Conservation (phyloP, 164 flowering plant genomes). For the Cinnamomum micranthum region DNA sequence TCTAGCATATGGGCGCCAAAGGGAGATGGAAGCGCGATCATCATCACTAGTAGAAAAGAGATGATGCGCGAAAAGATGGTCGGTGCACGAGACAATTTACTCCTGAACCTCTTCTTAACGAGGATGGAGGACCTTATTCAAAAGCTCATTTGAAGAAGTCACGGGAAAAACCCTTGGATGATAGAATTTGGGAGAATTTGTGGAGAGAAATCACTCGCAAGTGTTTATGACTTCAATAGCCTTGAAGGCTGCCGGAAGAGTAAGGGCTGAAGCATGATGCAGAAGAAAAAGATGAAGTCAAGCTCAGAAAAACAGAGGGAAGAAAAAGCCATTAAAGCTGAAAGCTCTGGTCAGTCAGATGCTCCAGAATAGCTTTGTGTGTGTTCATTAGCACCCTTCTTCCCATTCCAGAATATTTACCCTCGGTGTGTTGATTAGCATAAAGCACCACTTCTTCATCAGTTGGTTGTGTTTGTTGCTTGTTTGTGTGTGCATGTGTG, state of each 20-base stretch:
- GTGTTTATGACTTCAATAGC: constrained; percentile 5
- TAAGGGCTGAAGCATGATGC: background rate
- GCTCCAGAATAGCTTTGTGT: background rate
- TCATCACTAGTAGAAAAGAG: constrained; percentile 9
- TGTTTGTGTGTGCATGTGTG: background rate
- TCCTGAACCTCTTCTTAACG: background rate
- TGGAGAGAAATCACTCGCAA: background rate
- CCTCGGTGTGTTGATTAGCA: background rate
- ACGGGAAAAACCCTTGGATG: background rate
- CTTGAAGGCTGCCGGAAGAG: background rate
- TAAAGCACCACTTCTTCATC: background rate
- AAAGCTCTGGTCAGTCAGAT: background rate
- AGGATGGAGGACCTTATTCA: constrained; percentile 5
- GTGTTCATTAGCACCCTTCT: background rate
- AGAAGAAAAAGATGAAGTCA: background rate
- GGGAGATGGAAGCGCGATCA: constrained; percentile 13
- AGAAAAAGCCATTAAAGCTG: background rate
- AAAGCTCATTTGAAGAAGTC: background rate
- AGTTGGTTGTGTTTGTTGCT: background rate
- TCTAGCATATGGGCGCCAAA: constrained; percentile 14
- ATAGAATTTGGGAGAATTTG: background rate
- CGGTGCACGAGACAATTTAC: background rate
- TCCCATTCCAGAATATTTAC: too few species aligned
- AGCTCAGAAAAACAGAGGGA: background rate
- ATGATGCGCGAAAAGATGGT: constrained; percentile 9